These are phyloP conservation scores for Russula griseocarnosa DNA, from an alignment of 768 basidiomycete species.

Conservation along the genomic window DNA sequence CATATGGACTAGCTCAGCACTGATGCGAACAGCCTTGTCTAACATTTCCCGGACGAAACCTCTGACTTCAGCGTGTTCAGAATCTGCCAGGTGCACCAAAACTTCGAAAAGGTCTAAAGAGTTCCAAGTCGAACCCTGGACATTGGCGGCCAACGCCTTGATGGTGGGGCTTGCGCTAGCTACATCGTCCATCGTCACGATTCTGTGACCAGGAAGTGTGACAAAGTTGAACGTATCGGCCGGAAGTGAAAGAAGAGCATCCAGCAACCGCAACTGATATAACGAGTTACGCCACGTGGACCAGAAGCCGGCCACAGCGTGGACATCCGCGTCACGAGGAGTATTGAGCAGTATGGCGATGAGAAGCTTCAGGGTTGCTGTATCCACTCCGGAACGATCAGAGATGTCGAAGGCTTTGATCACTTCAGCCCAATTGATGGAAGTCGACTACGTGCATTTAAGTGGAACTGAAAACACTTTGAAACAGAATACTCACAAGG, in stretches of 20 bases:
- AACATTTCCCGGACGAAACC: conserved; percentile 84
- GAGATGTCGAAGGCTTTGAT: conserved; percentile 84
- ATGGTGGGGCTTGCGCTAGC: conserved; percentile 84
- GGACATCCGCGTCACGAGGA: conserved; percentile 68
- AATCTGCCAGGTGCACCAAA: conserved; percentile 72
- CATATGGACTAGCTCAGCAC: conserved; percentile 91
- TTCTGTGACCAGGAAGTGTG: conserved; percentile 72
- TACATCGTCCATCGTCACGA: conserved; percentile 88
- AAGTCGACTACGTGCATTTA: conserved; percentile 48
- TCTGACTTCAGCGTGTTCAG: conserved; percentile 66
- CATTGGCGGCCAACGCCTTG: conserved; percentile 83
- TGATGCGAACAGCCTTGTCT: conserved; percentile 89
- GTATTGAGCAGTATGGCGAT: conserved; percentile 83
- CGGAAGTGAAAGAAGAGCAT: conserved; percentile 83
- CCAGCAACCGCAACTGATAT: conserved; percentile 82
- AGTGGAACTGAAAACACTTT: conserved; percentile 20
- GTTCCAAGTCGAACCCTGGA: conserved; percentile 94
- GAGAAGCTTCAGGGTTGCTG: conserved; percentile 81
- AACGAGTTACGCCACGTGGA: conserved; percentile 77
- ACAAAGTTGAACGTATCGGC: conserved; percentile 93
- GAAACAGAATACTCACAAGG: conserved; percentile 51
- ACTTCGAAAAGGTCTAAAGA: conserved; percentile 87
- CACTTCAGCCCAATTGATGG: conserved; percentile 75
- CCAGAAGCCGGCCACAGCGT: conserved; percentile 86
- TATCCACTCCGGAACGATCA: conserved; percentile 82